These are phyloP conservation scores for Pseudoneurospora amorphoporcata DNA, from an alignment of 495 filamentous ascomycete genomes.

Conservation along the genomic window DNA sequence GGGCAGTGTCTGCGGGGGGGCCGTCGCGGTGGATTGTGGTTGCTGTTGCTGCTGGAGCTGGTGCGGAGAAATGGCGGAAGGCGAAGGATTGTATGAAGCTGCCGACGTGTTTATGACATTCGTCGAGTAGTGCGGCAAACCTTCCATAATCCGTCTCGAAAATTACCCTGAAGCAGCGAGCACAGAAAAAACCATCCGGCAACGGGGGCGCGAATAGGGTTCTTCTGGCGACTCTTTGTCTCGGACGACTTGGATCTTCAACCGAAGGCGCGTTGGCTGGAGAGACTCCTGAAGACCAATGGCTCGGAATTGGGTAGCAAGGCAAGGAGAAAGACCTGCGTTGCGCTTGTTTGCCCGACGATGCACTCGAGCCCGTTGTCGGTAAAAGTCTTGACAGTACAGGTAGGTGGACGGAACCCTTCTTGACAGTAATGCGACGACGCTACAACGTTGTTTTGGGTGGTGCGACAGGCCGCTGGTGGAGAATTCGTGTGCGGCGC, in stretches of 20 bases:
- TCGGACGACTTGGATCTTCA: not conserved
- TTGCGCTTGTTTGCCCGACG: constrained; percentile 9
- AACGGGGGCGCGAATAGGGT: constrained; percentile 17
- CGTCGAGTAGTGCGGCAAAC: constrained; percentile 25
- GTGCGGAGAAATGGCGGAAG: constrained; percentile 20
- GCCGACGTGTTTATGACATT: constrained; percentile 29
- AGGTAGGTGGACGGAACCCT: not conserved
- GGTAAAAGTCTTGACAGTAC: not conserved
- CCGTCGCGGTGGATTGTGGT: constrained; percentile 19
- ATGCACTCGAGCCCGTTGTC: constrained; percentile 1
- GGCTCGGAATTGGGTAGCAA: constrained; percentile 11
- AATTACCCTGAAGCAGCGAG: constrained; percentile 12
- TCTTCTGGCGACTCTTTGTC: constrained; percentile 7
- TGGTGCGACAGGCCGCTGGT: not conserved
- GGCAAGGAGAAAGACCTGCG: constrained; percentile 3
- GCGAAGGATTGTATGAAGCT: constrained; percentile 23
- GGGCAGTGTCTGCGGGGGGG: constrained; percentile 58
- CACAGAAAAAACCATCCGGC: constrained; percentile 24
- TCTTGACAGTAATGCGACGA: not conserved
- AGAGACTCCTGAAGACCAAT: constrained; percentile 3
- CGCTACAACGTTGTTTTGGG: not conserved
- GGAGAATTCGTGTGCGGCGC: not conserved
- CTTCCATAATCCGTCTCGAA: constrained; percentile 31
- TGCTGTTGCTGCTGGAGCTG: constrained; percentile 6
- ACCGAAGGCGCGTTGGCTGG: constrained; percentile 3